Evolutionary conservation across 2,329 filamentous ascomycete genomes (phyloP).

Genomic region (Penicillium sp.): DNA sequence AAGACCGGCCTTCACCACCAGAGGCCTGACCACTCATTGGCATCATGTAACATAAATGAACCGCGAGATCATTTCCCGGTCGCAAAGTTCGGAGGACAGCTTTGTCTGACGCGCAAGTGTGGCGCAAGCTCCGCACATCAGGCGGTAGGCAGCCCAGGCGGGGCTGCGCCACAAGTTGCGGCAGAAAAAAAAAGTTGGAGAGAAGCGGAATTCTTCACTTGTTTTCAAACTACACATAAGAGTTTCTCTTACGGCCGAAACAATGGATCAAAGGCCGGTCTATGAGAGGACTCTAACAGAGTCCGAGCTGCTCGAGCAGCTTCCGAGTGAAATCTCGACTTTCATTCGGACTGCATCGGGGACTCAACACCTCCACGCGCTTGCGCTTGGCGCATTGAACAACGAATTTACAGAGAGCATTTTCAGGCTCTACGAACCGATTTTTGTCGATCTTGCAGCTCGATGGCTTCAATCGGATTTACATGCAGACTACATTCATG

Average conservation of each 20-base stretch:
- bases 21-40: conserved; percentile 24
- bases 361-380: conserved; percentile 68
- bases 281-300: conserved; percentile 58
- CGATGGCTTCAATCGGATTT: conserved; percentile 63
- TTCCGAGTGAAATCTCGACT: conserved; percentile 71
- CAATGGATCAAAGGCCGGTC: conserved; percentile 42
- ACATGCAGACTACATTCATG: conserved; percentile 36
- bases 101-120: conserved; percentile 27
- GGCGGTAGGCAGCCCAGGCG: conserved; percentile 32
- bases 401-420: conserved; percentile 70
- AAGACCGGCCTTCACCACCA: conserved; percentile 14
- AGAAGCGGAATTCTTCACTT: conserved; percentile 19
- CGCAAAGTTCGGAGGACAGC: conserved; percentile 10
- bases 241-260: conserved; percentile 39
- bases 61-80: conserved; percentile 19
- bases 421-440: conserved; percentile 71
- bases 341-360: conserved; percentile 66
- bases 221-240: conserved; percentile 30
- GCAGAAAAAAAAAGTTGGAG: conserved; percentile 41
- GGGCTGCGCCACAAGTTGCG: conserved; percentile 28
- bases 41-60: conserved; percentile 29
- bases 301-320: conserved; percentile 52
- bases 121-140: conserved; percentile 28
- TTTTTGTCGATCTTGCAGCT: conserved; percentile 81
- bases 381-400: conserved; percentile 70